phyloP scores from a whole-genome alignment of 768 basidiomycete genomes.

The Boletellus sp. region DNA sequence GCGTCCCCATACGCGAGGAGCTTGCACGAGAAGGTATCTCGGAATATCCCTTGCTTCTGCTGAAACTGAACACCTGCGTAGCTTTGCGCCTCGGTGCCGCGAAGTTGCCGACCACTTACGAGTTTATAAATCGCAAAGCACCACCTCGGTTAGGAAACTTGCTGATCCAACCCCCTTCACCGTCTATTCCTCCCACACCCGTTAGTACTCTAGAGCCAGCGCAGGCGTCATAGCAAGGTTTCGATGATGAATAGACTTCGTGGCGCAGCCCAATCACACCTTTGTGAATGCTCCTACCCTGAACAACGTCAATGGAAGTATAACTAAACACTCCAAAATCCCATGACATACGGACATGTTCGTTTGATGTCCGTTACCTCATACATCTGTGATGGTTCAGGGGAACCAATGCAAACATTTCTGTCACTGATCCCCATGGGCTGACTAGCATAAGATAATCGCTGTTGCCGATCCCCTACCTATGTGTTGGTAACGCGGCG shows the following conservation, averaged over 20 bases:
- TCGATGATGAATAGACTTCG: conserved; percentile 5
- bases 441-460: too few relatives aligned
- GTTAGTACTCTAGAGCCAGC: conserved; percentile 11
- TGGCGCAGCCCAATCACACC: neutral
- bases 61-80: conserved; percentile 28
- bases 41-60: neutral
- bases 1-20: conserved; percentile 84
- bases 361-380: too few relatives aligned
- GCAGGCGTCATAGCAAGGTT: conserved; percentile 7
- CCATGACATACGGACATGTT: too few relatives aligned
- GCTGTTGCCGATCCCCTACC: too few relatives aligned
- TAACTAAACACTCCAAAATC: too few relatives aligned
- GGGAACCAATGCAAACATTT: too few relatives aligned
- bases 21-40: conserved; percentile 80
- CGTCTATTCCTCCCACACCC: conserved; percentile 8
- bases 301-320: too few relatives aligned
- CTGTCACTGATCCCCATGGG: too few relatives aligned
- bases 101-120: conserved; percentile 84
- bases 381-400: too few relatives aligned
- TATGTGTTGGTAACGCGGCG: too few relatives aligned
- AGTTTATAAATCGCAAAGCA: conserved; percentile 70
- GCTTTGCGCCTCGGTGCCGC: conserved; percentile 84
- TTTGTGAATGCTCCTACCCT: neutral
- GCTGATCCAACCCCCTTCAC: conserved; percentile 41
- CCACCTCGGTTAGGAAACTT: conserved; percentile 74